A percentile compares a stretch with the other conserved stretches of the same genome.
Evolutionary conservation across 345 rosid species (phyloP).

Genomic region (Trapa bicornis): DNA sequence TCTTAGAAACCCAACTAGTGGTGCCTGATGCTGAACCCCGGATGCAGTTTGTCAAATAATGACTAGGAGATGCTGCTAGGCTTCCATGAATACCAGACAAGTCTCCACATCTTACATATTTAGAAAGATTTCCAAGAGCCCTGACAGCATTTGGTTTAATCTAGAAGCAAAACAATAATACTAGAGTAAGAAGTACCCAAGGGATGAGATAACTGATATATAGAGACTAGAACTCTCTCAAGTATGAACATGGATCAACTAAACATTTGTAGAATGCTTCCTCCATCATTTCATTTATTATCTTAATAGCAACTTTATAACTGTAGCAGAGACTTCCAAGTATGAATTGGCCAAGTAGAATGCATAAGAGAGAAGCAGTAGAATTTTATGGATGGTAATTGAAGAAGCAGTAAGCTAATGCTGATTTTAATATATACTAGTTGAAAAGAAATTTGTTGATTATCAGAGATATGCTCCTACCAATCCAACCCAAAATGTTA

Average conservation of each 20-base stretch:
- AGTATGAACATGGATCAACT: neutral
- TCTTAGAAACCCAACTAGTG: constrained; percentile 7
- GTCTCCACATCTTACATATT: constrained; percentile 31
- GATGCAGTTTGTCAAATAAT: constrained; percentile 11
- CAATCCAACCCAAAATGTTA: neutral
- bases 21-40: constrained; percentile 11
- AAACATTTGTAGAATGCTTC: neutral
- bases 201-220: neutral
- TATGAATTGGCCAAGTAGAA: neutral
- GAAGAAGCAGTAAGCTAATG: neutral
- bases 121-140: constrained; percentile 77
- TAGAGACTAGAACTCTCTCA: neutral
- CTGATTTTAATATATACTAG: neutral
- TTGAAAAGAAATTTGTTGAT: neutral
- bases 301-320: neutral
- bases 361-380: neutral
- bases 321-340: neutral
- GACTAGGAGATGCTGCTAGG: constrained; percentile 12
- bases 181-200: neutral
- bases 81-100: constrained; percentile 20
- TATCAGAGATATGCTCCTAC: neutral
- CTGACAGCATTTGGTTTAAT: constrained; percentile 68
- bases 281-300: neutral
- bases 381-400: neutral
- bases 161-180: constrained; percentile 4